Evolutionary conservation across 352 stramenopile species (phyloP), one percentile per base, ranked within the genome.

Genomic region (Globisporangium nodosum): DNA sequence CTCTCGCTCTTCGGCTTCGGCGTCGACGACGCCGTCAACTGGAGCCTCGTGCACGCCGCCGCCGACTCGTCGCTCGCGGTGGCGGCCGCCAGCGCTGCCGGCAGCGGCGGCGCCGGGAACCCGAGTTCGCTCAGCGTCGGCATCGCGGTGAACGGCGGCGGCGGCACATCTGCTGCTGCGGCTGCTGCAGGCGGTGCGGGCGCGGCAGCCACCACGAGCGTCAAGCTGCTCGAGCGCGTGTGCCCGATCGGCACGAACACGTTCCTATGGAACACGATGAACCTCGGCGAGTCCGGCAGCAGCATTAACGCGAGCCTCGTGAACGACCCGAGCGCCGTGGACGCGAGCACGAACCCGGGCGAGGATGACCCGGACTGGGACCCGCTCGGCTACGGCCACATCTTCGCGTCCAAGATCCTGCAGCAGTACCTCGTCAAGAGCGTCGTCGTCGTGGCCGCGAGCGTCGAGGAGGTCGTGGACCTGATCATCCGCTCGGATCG

Each of bases 361-460:
- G 69, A 80, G 33, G 57, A 58, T 33, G 70, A 81, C 46, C 39
- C 56, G 2, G 54, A 60, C 9, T 67, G 65, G 39, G 70, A 85
- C 42, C 67, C 74, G 15, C 68, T 69, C 16, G 56, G 58, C 52
- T 70, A 63, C 15, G 71, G 64, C 49, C 47, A 82, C 48, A 56
- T 76, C 48, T 84, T 75, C 52, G 61, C 66, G 18, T 86, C 74
- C 9, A 83, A 85, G 61, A 66, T 84, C 45, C 58, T 90, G 55
- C 80, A 90, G 66, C 76, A 89, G 47, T 92, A 89, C 56, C 68
- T 90, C 27, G 79, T 90, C 31, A 89, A 89, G 53, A 78, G 74
- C 64, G 69, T 83, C 15, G 74, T 73, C 39, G 50, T 85, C n/a
- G 48, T 92, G 40, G 72, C 82, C 0, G 82, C 80, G n/a, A 71